phyloP scores from a whole-genome alignment of 2,329 filamentous ascomycete genomes.

The Tricladium varicosporioides region DNA sequence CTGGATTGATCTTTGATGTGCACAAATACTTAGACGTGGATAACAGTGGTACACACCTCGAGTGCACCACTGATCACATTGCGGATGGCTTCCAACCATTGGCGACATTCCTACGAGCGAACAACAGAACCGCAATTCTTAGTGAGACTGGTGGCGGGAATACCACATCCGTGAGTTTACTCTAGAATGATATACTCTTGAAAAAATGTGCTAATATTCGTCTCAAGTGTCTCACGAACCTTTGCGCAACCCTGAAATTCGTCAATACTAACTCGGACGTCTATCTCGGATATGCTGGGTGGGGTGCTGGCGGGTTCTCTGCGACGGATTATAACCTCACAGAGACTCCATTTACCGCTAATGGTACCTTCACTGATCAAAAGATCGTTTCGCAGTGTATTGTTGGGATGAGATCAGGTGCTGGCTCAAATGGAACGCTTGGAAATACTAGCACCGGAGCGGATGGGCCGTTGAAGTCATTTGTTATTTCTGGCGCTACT shows the following conservation, averaged over 20 bases:
- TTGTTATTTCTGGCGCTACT: no score
- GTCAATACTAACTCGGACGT: constrained; percentile 35
- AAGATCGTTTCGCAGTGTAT: constrained; percentile 21
- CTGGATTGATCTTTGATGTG: constrained; percentile 56
- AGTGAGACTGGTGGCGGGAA: constrained; percentile 47
- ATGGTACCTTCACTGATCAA: constrained; percentile 21
- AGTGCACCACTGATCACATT: constrained; percentile 54
- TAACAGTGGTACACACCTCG: constrained; percentile 50
- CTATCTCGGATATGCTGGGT: constrained; percentile 39
- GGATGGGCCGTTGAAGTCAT: no score
- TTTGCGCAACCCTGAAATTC: constrained; percentile 20
- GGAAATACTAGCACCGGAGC: background rate
- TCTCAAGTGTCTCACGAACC: constrained; percentile 16
- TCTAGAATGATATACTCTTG: no score
- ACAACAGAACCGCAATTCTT: constrained; percentile 5
- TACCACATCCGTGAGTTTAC: constrained; percentile 19
- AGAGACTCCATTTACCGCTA: constrained; percentile 11
- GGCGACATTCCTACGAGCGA: constrained; percentile 37
- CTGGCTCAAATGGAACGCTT: constrained; percentile 1
- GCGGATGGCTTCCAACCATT: constrained; percentile 44
- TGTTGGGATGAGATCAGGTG: constrained; percentile 14
- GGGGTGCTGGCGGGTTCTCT: constrained; percentile 34
- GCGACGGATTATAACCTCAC: constrained; percentile 4
- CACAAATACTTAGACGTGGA: constrained; percentile 61
- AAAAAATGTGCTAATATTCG: no score